Evolutionary conservation across 768 basidiomycete genomes (phyloP).

Genomic region (Phylloporus arenicola): DNA sequence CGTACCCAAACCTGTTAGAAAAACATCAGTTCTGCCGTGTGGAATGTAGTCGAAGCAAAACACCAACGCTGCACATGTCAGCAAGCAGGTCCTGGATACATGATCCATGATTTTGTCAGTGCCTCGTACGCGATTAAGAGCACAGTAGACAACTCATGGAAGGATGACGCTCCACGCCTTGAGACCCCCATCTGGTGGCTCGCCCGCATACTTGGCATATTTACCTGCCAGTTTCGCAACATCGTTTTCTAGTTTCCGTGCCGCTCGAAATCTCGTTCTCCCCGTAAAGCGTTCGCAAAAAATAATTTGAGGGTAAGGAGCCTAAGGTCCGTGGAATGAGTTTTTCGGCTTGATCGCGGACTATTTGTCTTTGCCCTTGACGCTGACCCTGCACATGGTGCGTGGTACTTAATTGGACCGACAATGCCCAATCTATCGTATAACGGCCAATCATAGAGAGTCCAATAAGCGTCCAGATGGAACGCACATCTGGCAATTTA

Average conservation of each 20-base stretch:
- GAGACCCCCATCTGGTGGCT: constrained; percentile 25
- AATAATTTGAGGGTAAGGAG: background rate
- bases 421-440: background rate
- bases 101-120: background rate
- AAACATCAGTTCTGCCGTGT: no score
- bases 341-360: background rate
- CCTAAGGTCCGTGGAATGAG: background rate
- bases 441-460: background rate
- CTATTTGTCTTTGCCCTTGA: background rate
- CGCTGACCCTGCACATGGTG: background rate
- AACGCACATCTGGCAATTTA: background rate
- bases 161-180: constrained; percentile 29
- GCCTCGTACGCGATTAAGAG: background rate
- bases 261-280: background rate
- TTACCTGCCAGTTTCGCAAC: background rate
- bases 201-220: constrained; percentile 14
- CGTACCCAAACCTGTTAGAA: no score
- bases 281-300: constrained; percentile 7
- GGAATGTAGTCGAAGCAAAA: background rate
- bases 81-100: constrained; percentile 14
- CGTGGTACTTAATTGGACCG: background rate
- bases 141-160: constrained; percentile 8
- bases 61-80: constrained; percentile 38
- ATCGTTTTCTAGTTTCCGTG: constrained; percentile 12
- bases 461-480: no score